Evolutionary conservation across 495 filamentous ascomycete species (phyloP), one percentile per base, ranked within the genome.

Genomic region (Extremus antarcticus): DNA sequence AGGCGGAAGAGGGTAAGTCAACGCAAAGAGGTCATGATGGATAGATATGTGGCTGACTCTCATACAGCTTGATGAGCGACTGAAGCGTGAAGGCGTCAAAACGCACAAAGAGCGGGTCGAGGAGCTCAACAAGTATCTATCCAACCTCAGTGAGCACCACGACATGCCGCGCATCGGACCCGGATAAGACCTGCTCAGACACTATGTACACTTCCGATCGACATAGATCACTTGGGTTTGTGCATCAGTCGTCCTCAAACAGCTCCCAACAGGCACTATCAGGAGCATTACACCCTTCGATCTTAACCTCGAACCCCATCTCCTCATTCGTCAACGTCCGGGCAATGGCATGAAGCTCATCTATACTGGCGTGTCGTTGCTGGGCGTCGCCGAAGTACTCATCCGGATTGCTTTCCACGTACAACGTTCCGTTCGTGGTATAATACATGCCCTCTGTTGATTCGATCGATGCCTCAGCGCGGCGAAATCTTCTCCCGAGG

Each of bases 61-160:
- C 19, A 1, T 41, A 51, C 61, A 79, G 76, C 70, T 82, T 57
- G 76, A 80, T 61, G 86, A 98, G 69, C 77, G 90, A 35, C 74
- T 94, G 25, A 80, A 86, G 66, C 77, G 85, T 24, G 87, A 90
- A 62, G 87, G 89, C 22, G 75, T 86, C 62, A 98, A 97, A 77
- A 94, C 90, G 40, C 92, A 98, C 65, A 98, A 97, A 69, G 84
- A 98, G 75, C 83, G 87, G 1, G 92, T 98, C 43, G 90, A 98
- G 68, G 90, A 95, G 68, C 74, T 96, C 58, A 98, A 98, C 68
- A 86, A 87, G 65, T 94, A 95, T 66, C 73, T 98, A 41, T 90
- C 85, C 57, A 83, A 83, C 57, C 71, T 98, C 65, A 94, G 87
- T 70, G 92, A 98, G 71, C 92, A 98, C 69, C 92, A 98, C 66